phyloP scores from a whole-genome alignment of 2,329 filamentous ascomycete genomes.

The Colletotrichum cordylinicola region DNA sequence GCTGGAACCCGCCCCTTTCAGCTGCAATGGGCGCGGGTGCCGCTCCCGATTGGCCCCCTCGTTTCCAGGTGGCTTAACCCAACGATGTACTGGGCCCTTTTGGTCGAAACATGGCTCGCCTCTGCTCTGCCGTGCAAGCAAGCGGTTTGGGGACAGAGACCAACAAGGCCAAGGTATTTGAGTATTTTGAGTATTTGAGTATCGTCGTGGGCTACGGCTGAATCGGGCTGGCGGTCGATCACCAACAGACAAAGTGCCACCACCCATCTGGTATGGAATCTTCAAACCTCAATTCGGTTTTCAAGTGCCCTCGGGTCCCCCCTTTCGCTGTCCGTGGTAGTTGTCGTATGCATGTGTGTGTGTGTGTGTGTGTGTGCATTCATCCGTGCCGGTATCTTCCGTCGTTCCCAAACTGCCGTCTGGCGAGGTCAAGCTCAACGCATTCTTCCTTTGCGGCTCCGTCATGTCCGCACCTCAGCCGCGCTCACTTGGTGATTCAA shows the following conservation, averaged over 20 bases:
- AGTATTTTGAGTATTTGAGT: neutral
- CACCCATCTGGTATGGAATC: neutral
- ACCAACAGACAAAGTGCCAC: neutral
- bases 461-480: neutral
- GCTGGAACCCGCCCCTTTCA: neutral
- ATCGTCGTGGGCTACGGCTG: neutral
- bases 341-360: neutral
- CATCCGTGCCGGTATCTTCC: neutral
- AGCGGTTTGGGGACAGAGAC: neutral
- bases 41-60: neutral
- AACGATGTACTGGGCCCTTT: neutral
- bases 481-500: neutral
- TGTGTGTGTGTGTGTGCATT: neutral
- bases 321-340: neutral
- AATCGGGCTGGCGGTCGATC: neutral
- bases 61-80: neutral
- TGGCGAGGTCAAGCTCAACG: neutral
- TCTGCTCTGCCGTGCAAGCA: neutral
- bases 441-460: neutral
- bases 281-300: neutral
- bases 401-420: neutral
- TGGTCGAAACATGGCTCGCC: neutral
- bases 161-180: neutral
- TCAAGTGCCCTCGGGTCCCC: neutral
- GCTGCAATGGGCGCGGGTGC: neutral